Evolutionary conservation across 78 protist genomes (phyloP), one percentile per base, ranked within the genome.

Genomic region (Chrysochromulina tobinii): DNA sequence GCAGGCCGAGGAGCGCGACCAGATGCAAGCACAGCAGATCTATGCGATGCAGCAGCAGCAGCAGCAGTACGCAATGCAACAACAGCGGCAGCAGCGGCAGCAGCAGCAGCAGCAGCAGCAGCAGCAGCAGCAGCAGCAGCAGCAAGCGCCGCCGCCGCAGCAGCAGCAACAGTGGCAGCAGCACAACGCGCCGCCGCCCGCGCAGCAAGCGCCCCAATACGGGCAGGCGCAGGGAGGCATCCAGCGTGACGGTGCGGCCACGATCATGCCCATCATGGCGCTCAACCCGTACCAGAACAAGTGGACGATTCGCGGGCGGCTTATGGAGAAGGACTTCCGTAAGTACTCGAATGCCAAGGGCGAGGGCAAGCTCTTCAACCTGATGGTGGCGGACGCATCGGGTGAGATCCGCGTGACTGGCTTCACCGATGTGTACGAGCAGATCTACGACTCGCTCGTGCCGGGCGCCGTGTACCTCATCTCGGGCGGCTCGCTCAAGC

Each of bases 321-420:
- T 75, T 54, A 11, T 75, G 57, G 3, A 8, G 27, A 75, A 75
- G 83, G 2, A 2, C 25, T 50, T 3, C 58, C 83, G 83, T 57
- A 75, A 2, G 23, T 75, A 75, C 83, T 1, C 23, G 23, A 75
- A 75, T 23, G 57, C 83, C 12, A 7, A 17, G 8, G 83, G 83
- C 21, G 83, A 75, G 14, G 83, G 83, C 83, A 27, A 50, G 57
- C 83, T 75, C 58, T 75, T 75, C 83, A 75, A 75, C 83, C 12
- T 50, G 3, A 57, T 50, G 58, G 83, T 75, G 54, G 57, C 25
- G 12, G 83, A 75, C 23, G 14, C 3, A 12, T 50, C 83, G 6
- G 83, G 83, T 15, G 83, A 75, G 25, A 75, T 75, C 83, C 3
- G 14, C 25, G 23, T 75, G 7, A 50, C 83, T 12, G 83, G 58